These are phyloP conservation scores for Aspergillus pseudotamarii DNA, from an alignment of 2,329 filamentous ascomycete species.

Conservation along the genomic window DNA sequence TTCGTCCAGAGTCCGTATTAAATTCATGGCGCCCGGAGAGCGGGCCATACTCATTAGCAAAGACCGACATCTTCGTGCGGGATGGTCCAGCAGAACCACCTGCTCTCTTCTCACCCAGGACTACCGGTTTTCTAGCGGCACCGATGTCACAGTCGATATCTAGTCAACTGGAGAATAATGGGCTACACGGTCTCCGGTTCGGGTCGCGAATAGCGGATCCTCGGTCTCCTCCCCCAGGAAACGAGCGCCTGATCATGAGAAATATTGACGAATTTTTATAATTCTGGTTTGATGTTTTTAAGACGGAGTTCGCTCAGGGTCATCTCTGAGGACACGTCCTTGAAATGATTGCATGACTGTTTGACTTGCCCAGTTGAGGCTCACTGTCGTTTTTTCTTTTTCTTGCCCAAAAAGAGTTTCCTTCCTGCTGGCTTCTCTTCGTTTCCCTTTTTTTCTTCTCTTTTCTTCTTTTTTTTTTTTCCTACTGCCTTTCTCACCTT, in stretches of 20 bases:
- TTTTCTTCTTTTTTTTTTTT: conserved; percentile 13
- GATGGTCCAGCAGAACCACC: conserved; percentile 38
- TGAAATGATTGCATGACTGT: conserved; percentile 37
- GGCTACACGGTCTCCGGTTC: conserved; percentile 17
- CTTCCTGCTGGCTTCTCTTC: conserved; percentile 5
- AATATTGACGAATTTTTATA: conserved; percentile 50
- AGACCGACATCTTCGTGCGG: conserved; percentile 43
- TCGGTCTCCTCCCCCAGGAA: conserved; percentile 42
- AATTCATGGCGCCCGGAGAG: conserved; percentile 25
- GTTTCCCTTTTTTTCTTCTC: conserved; percentile 16
- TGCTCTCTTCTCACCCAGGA: conserved; percentile 49
- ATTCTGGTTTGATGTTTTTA: conserved; percentile 22
- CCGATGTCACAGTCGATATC: conserved; percentile 41
- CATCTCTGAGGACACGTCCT: conserved; percentile 13
- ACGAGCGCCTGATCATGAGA: conserved; percentile 46
- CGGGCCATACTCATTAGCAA: conserved; percentile 32
- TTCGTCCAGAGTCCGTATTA: conserved; percentile 23
- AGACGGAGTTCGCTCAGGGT: conserved; percentile 5
- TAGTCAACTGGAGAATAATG: conserved; percentile 18
- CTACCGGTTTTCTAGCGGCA: conserved; percentile 45
- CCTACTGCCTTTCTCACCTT: conserved; percentile 16
- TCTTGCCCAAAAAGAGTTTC: conserved; percentile 6
- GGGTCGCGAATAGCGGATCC: conserved; percentile 36
- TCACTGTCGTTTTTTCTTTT: conserved; percentile 20
- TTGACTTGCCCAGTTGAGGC: conserved; percentile 19